These are phyloP conservation scores for Perkinsus chesapeaki DNA, from an alignment of 169 alveolate species.

Conservation along the genomic window DNA sequence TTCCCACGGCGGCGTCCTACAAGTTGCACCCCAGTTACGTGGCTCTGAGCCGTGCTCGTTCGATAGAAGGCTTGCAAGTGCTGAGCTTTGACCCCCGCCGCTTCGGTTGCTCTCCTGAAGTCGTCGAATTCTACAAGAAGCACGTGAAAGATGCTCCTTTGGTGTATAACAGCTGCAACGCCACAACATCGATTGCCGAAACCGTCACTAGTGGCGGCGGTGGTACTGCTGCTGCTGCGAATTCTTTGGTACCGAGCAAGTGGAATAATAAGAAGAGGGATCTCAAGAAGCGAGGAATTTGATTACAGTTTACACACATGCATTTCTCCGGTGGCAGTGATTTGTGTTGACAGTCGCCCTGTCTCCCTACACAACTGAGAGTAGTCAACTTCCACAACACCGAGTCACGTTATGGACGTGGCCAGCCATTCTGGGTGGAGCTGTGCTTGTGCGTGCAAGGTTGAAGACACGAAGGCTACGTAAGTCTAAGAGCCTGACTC, in stretches of 20 bases:
- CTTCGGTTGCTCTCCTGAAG: not conserved
- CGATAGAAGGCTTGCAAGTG: not conserved
- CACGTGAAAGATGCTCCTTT: not conserved
- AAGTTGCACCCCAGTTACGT: no score
- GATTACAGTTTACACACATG: not conserved
- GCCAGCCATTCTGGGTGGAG: no score
- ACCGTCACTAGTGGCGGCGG: not conserved
- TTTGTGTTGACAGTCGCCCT: not conserved
- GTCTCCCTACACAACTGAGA: not conserved
- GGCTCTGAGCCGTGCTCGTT: not conserved
- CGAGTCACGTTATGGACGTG: no score
- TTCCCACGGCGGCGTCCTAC: no score
- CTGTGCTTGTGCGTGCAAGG: no score
- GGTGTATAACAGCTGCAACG: not conserved
- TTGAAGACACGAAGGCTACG: no score
- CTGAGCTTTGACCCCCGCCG: not conserved
- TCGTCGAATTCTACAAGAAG: not conserved
- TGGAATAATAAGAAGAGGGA: not conserved
- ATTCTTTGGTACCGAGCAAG: not conserved
- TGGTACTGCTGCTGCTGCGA: not conserved
- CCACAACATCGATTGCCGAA: not conserved
- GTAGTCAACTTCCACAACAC: no score
- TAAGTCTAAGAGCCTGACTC: no score
- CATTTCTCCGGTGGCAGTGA: not conserved
- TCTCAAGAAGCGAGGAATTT: not conserved